Evolutionary conservation across 2,329 filamentous ascomycete species (phyloP).

Genomic region (Trichoderma atroviride): DNA sequence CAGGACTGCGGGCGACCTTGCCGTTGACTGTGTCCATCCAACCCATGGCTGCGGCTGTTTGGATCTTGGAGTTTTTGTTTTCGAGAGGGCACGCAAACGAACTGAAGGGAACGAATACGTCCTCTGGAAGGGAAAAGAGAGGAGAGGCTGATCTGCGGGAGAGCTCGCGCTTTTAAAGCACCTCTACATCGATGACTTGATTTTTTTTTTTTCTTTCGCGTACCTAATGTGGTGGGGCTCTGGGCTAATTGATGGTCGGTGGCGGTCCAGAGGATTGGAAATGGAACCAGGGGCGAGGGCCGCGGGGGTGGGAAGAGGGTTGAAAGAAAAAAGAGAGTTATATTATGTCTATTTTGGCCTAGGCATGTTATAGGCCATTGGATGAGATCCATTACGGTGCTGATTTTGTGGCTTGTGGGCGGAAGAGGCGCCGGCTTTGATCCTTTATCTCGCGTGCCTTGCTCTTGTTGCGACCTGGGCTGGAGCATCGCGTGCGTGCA

Average conservation of each 20-base stretch:
- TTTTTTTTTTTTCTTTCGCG: conserved; percentile 5
- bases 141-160: not conserved
- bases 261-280: not conserved
- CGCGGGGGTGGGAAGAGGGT: conserved; percentile 1
- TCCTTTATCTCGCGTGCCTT: not conserved
- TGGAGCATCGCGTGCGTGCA: no score
- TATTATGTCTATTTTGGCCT: not conserved
- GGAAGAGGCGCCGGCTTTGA: not conserved
- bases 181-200: not conserved
- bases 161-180: conserved; percentile 9
- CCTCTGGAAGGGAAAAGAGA: not conserved
- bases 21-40: conserved; percentile 56
- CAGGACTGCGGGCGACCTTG: conserved; percentile 63
- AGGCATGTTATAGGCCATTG: not conserved
- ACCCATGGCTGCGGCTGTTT: conserved; percentile 42
- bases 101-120: conserved; percentile 17
- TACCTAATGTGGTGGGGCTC: conserved; percentile 11
- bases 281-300: conserved; percentile 9
- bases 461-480: no score
- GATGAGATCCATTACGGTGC: not conserved
- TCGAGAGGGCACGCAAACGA: not conserved
- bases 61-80: not conserved
- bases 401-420: not conserved
- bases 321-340: not conserved
- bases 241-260: conserved; percentile 20